These are phyloP conservation scores for Citrus medica DNA, from an alignment of 345 rosid genomes.

Conservation along the genomic window DNA sequence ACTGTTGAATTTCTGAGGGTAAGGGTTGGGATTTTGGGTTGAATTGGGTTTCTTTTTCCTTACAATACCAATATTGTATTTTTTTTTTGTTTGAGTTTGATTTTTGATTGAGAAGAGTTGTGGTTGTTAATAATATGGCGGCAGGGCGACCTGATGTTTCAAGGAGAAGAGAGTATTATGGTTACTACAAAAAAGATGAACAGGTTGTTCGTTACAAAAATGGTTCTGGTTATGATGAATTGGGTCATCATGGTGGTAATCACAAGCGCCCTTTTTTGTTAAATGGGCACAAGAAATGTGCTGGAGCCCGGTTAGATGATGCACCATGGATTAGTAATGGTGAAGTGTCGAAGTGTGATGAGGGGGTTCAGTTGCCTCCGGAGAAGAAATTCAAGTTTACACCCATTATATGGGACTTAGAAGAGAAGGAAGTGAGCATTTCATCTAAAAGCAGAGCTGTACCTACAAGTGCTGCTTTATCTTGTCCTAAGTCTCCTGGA, in stretches of 20 bases:
- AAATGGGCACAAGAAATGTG: conserved; percentile 5
- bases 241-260: conserved; percentile 2
- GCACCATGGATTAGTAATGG: conserved; percentile 19
- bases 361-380: conserved; percentile 31
- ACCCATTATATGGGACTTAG: conserved; percentile 44
- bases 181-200: conserved; percentile 23
- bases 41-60: conserved; percentile 1
- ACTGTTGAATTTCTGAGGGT: conserved; percentile 14
- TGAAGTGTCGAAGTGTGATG: conserved; percentile 6
- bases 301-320: conserved; percentile 15
- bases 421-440: conserved; percentile 30
- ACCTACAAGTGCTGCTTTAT: conserved; percentile 10
- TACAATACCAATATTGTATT: conserved; percentile 1
- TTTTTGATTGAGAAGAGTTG: conserved; percentile 46
- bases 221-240: conserved; percentile 18
- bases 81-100: conserved; percentile 9
- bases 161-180: conserved; percentile 34
- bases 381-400: conserved; percentile 70
- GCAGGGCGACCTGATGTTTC: conserved; percentile 62
- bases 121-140: conserved; percentile 70
- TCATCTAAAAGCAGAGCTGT: conserved; percentile 24
- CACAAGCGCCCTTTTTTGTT: not conserved
- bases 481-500: conserved; percentile 14
- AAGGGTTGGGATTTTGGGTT: conserved; percentile 23
- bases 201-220: conserved; percentile 24